Evolutionary conservation across 768 basidiomycete species (phyloP).

Genomic region (Neoboletus subvelutipes): DNA sequence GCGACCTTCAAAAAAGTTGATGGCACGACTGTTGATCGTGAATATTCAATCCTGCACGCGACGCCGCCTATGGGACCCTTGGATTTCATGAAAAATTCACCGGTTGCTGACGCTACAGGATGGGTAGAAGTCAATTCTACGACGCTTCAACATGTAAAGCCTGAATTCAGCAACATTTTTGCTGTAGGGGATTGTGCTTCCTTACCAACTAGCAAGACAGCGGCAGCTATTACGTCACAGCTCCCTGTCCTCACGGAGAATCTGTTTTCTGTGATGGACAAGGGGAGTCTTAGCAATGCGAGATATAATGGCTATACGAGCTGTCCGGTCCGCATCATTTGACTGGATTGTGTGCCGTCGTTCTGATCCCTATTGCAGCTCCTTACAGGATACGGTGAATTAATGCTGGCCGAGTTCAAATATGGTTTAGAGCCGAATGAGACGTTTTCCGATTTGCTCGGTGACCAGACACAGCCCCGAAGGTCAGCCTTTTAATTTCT

Average conservation of each 20-base stretch:
- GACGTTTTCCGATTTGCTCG: constrained; percentile 65
- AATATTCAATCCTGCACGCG: constrained; percentile 83
- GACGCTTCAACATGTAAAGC: constrained; percentile 83
- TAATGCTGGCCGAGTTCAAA: constrained; percentile 92
- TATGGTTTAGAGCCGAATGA: constrained; percentile 90
- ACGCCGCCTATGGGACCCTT: constrained; percentile 92
- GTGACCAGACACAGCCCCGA: constrained; percentile 74
- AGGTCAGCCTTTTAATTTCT: constrained; percentile 41
- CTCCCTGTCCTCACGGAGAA: constrained; percentile 91
- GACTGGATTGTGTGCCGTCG: background rate
- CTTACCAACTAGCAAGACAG: constrained; percentile 94
- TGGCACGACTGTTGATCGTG: constrained; percentile 63
- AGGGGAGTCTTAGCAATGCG: constrained; percentile 66
- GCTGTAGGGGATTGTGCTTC: constrained; percentile 91
- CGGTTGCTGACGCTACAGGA: constrained; percentile 77
- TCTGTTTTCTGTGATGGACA: constrained; percentile 70
- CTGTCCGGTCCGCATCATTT: constrained; percentile 64
- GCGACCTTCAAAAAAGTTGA: constrained; percentile 86
- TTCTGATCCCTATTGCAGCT: constrained; percentile 44
- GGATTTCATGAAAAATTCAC: constrained; percentile 73
- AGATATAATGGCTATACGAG: constrained; percentile 88
- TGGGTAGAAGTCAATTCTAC: constrained; percentile 86
- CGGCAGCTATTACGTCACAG: constrained; percentile 89
- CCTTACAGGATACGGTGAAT: constrained; percentile 75
- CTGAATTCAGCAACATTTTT: constrained; percentile 79